A percentile compares a stretch with the other conserved stretches of the same genome.
phyloP scores from a whole-genome alignment of 441 rosid species.

The Adansonia madagascariensis region DNA sequence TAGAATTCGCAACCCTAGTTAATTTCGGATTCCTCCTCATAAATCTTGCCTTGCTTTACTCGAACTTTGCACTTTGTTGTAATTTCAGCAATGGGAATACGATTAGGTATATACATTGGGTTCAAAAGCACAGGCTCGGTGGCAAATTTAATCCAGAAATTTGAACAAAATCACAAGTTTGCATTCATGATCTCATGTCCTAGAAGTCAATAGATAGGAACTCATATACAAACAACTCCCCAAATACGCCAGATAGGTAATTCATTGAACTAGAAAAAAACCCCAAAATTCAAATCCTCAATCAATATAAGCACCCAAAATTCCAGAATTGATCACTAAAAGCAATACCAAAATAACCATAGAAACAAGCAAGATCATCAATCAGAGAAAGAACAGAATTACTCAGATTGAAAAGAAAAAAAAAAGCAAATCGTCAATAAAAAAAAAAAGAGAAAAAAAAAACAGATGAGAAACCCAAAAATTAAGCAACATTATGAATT shows the following conservation, averaged over 20 bases:
- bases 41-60: not conserved
- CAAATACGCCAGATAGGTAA: not conserved
- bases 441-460: not conserved
- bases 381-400: not conserved
- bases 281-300: not conserved
- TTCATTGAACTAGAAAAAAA: slow-evolving; percentile 1
- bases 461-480: not conserved
- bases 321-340: slow-evolving; percentile 6
- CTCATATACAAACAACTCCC: slow-evolving; percentile 11
- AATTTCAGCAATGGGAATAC: slow-evolving; percentile 14
- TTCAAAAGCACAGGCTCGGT: not conserved
- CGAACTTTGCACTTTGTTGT: not conserved
- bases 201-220: not conserved
- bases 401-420: not conserved
- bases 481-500: not conserved
- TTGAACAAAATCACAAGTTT: slow-evolving; percentile 7
- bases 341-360: not conserved
- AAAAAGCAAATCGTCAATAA: not conserved
- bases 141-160: not conserved
- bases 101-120: not conserved
- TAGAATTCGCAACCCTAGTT: not conserved
- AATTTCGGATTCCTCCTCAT: not conserved
- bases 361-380: slow-evolving; percentile 5
- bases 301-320: slow-evolving; percentile 2
- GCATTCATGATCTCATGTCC: slow-evolving; percentile 1